Evolutionary conservation across 1,284 basidiomycete genomes (phyloP), one percentile per base, ranked within the genome.

Genomic region (Austroboletus olivaceoglutinosus): DNA sequence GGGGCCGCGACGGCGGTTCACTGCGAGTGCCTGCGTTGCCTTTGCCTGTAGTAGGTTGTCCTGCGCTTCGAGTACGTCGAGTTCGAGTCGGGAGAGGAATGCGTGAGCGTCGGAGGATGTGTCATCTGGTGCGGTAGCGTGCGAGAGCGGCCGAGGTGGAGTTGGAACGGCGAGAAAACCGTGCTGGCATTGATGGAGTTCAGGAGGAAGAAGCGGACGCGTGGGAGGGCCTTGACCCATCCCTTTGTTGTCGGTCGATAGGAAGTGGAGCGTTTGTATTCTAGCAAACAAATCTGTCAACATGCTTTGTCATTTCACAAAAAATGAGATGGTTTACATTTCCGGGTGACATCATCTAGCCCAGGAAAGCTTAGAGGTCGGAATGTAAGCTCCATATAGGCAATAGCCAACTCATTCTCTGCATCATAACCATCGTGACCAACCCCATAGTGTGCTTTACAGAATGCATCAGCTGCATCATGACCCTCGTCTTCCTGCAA

Each of bases 171-270:
- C 0, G 72, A 66, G 22, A 62, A 63, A 0, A 62, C 63, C 1
- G 70, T 76, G 4, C 70, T 64, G 33, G 56, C 29, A 29, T 62
- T 73, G 5, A 65, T 45, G 0, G 61, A 55, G 41, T 71, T 73
- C 67, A 76, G 77, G 44, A 73, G 65, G 0, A 62, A 56, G 52
- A 77, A 78, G 19, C 62, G 62, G 0, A 76, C 64, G 0, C 58
- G 40, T 0, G 73, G 72, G 0, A 80, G 58, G 0, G 63, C 59
- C 0, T 37, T 10, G 0, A 60, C 53, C 79, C 78, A 82, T 8
- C 77, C 70, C 22, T 62, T 50, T 81, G 76, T 22, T 74, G 60
- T 31, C 68, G 58, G 19, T 71, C 64, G 4, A 76, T n/a, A n/a
- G n/a, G n/a, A n/a, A n/a, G n/a, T n/a, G n/a, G n/a, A n/a, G n/a